Conservation (phyloP, 2,329 filamentous ascomycete genomes). For the Colletotrichum sp. region DNA sequence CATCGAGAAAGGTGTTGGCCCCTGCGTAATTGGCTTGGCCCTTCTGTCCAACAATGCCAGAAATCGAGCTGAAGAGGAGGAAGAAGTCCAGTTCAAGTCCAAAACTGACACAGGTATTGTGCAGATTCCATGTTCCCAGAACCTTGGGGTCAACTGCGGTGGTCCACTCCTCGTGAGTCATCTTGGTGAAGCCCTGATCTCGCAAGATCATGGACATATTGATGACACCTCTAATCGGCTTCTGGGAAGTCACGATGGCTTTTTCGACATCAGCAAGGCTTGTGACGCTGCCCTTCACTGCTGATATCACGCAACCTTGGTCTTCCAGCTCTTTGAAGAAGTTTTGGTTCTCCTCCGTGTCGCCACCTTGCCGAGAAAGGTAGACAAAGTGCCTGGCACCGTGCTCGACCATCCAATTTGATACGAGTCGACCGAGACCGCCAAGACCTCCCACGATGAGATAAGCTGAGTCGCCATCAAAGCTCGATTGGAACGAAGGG, state of each 20-base stretch:
- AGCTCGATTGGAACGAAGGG: not conserved
- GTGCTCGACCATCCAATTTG: conserved; percentile 27
- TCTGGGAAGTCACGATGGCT: conserved; percentile 22
- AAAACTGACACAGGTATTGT: conserved; percentile 28
- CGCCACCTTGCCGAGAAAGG: conserved; percentile 9
- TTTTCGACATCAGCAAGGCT: conserved; percentile 28
- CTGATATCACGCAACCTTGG: not conserved
- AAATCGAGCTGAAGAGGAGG: conserved; percentile 30
- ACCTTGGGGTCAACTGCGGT: conserved; percentile 33
- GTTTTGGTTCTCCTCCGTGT: not conserved
- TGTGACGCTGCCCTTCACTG: not conserved
- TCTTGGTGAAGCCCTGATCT: conserved; percentile 26
- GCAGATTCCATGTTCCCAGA: conserved; percentile 38
- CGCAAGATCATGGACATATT: conserved; percentile 42
- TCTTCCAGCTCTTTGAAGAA: not conserved
- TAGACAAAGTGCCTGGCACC: conserved; percentile 23
- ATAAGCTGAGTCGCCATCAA: conserved; percentile 12
- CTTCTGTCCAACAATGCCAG: conserved; percentile 32
- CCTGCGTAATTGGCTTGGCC: conserved; percentile 45
- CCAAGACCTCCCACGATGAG: conserved; percentile 29
- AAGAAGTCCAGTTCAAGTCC: conserved; percentile 32
- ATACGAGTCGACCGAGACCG: conserved; percentile 25
- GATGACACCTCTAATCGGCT: conserved; percentile 41
- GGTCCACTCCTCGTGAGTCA: conserved; percentile 37
- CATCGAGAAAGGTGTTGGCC: conserved; percentile 44